phyloP scores from a whole-genome alignment of 2,329 filamentous ascomycete species.

The Neophaeococcomyces aloes region DNA sequence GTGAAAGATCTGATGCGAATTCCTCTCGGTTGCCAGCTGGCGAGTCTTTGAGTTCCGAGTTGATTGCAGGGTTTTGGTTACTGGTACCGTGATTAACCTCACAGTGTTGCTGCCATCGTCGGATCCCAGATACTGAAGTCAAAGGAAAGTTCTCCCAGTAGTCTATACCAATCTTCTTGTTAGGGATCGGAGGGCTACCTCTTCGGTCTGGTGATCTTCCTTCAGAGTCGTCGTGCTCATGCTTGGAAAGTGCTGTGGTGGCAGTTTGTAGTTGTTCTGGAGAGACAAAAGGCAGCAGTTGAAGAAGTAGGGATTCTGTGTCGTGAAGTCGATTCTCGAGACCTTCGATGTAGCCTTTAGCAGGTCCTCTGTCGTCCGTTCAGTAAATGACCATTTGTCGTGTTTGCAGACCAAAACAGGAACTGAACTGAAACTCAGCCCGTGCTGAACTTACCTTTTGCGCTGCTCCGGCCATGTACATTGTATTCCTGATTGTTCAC shows the following conservation, averaged over 20 bases:
- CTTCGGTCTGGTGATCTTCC: conserved; percentile 14
- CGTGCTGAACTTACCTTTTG: conserved; percentile 25
- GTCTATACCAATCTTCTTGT: conserved; percentile 27
- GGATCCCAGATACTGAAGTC: conserved; percentile 26
- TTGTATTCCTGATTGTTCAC: conserved; percentile 25
- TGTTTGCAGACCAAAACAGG: not conserved
- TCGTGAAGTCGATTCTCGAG: conserved; percentile 34
- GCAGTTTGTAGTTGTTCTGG: conserved; percentile 25
- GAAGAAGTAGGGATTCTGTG: conserved; percentile 32
- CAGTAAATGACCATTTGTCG: not conserved
- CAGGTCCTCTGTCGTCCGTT: conserved; percentile 30
- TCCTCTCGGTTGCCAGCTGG: not conserved
- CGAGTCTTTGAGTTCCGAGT: not conserved
- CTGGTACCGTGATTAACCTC: conserved; percentile 7
- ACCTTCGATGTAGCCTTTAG: conserved; percentile 38
- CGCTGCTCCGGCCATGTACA: conserved; percentile 32
- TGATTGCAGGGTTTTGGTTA: not conserved
- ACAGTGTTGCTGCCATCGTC: conserved; percentile 29
- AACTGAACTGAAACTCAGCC: not conserved
- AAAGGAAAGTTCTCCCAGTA: conserved; percentile 32
- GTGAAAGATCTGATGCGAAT: not conserved
- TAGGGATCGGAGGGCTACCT: conserved; percentile 16
- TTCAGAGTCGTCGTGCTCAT: conserved; percentile 6
- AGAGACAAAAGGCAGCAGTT: conserved; percentile 27
- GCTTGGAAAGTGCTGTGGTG: conserved; percentile 13